These are phyloP conservation scores for Ceratobasidium sp. DNA, from an alignment of 1,284 basidiomycete species.

Conservation along the genomic window DNA sequence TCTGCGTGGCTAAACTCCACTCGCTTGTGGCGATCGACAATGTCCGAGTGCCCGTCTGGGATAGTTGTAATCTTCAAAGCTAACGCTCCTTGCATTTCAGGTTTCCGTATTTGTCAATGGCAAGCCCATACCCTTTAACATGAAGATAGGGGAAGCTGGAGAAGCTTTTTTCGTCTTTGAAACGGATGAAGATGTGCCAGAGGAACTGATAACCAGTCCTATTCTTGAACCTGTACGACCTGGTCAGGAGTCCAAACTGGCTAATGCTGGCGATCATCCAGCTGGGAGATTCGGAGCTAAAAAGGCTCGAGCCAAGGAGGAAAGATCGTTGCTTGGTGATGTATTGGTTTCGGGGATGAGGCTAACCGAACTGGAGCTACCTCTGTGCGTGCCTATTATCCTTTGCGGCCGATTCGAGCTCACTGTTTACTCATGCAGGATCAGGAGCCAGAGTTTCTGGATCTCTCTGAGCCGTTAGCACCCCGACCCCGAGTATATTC, in stretches of 20 bases:
- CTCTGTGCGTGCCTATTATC: background rate
- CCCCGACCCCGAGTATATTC: constrained; percentile 36
- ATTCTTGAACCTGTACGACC: constrained; percentile 58
- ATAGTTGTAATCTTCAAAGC: background rate
- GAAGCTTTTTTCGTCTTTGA: constrained; percentile 99
- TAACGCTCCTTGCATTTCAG: constrained; percentile 49
- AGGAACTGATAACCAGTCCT: constrained; percentile 92
- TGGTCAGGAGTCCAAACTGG: constrained; percentile 20
- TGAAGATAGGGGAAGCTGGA: constrained; percentile 99
- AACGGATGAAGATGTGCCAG: constrained; percentile 92
- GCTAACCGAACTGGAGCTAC: constrained; percentile 21
- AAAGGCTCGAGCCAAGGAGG: constrained; percentile 41
- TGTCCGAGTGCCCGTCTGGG: background rate
- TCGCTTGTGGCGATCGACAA: background rate
- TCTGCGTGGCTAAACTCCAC: background rate
- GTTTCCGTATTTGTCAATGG: constrained; percentile 86
- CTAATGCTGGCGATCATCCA: constrained; percentile 9
- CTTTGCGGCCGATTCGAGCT: background rate
- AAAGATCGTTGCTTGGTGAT: constrained; percentile 17
- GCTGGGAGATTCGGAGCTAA: constrained; percentile 57
- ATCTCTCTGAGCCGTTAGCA: constrained; percentile 51
- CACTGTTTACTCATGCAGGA: constrained; percentile 33
- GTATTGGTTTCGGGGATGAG: constrained; percentile 24
- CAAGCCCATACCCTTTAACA: constrained; percentile 83
- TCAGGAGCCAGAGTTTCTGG: constrained; percentile 69